Conservation (phyloP, 495 filamentous ascomycete genomes). For the Aspergillus heteromorphus region DNA sequence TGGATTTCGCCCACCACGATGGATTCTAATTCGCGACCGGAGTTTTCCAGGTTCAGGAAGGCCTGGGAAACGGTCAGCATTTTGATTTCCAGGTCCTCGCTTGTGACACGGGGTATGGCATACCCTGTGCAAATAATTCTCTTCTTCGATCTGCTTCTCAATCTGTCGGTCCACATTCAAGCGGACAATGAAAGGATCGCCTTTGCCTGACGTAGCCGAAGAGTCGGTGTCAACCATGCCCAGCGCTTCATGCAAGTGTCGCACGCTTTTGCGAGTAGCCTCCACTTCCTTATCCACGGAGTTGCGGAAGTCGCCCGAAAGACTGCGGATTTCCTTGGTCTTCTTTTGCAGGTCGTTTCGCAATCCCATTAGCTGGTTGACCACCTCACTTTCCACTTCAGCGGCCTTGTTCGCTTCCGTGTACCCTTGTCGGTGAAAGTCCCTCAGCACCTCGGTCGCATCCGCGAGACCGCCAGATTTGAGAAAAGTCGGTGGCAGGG, state of each 20-base stretch:
- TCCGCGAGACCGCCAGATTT: conserved; percentile 78
- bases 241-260: conserved; percentile 73
- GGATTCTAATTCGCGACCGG: conserved; percentile 87
- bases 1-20: conserved; percentile 97
- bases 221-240: conserved; percentile 72
- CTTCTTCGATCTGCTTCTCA: conserved; percentile 89
- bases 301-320: conserved; percentile 93
- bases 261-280: conserved; percentile 58
- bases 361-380: conserved; percentile 77
- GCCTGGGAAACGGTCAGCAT: conserved; percentile 50
- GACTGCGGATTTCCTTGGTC: conserved; percentile 92
- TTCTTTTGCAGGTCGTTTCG: conserved; percentile 87
- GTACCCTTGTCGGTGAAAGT: conserved; percentile 78
- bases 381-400: conserved; percentile 86
- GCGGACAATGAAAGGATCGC: conserved; percentile 83
- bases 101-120: conserved; percentile 13
- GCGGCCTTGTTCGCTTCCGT: conserved; percentile 80
- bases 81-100: conserved; percentile 19
- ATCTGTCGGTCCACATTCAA: conserved; percentile 82
- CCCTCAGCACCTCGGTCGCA: conserved; percentile 71
- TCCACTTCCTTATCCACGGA: conserved; percentile 54
- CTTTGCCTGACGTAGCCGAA: conserved; percentile 68
- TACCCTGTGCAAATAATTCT: conserved; percentile 94
- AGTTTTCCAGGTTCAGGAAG: conserved; percentile 89
- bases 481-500: conserved; percentile 65